phyloP scores from a whole-genome alignment of 2,329 filamentous ascomycete species.

The Oidium heveae region DNA sequence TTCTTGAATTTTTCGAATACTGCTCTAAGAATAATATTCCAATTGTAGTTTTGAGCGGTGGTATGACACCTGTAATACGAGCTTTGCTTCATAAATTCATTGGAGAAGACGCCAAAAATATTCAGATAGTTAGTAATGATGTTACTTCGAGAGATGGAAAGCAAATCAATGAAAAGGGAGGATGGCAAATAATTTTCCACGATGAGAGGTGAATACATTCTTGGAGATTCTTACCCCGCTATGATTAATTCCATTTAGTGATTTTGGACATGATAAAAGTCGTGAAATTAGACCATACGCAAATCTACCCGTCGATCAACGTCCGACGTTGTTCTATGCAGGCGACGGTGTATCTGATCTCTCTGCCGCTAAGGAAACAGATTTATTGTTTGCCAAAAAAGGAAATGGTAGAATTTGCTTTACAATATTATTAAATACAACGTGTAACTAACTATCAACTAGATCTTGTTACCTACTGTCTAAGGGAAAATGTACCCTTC shows the following conservation, averaged over 20 bases:
- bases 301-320: conserved; percentile 35
- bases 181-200: conserved; percentile 74
- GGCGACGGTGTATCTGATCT: conserved; percentile 87
- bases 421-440: not conserved
- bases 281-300: conserved; percentile 75
- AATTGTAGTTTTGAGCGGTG: conserved; percentile 72
- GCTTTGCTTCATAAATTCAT: conserved; percentile 59
- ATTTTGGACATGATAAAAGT: conserved; percentile 94
- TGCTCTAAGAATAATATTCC: conserved; percentile 60
- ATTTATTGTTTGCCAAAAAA: conserved; percentile 80
- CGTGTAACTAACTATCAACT: conserved; percentile 2
- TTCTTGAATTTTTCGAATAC: conserved; percentile 74
- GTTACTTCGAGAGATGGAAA: conserved; percentile 41
- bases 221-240: not conserved
- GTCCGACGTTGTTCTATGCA: conserved; percentile 78
- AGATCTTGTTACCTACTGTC: conserved; percentile 77
- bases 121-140: conserved; percentile 80
- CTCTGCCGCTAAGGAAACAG: conserved; percentile 76
- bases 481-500: conserved; percentile 63
- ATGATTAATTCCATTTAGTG: conserved; percentile 3
- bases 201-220: conserved; percentile 41
- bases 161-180: conserved; percentile 51
- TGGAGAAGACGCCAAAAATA: conserved; percentile 45
- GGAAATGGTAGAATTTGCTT: conserved; percentile 38
- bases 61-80: conserved; percentile 80